These are phyloP conservation scores for Colletotrichum endophyticum DNA, from an alignment of 2,329 filamentous ascomycete genomes.

Conservation along the genomic window DNA sequence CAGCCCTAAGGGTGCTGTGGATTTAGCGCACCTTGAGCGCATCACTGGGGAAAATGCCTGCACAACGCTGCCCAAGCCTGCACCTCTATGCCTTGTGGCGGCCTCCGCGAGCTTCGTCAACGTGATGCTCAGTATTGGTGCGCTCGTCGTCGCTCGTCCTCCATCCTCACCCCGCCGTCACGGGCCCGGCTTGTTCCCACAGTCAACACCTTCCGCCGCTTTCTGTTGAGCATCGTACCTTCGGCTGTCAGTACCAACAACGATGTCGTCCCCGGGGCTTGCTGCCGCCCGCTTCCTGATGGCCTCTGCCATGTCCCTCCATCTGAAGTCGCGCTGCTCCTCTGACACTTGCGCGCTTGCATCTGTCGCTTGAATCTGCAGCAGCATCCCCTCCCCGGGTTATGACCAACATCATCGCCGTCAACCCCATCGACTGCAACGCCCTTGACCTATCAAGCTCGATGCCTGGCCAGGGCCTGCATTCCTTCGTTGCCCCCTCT, in stretches of 20 bases:
- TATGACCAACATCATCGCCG: neutral
- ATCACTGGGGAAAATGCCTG: too few relatives aligned
- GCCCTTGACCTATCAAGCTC: neutral
- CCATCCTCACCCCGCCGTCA: neutral
- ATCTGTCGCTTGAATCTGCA: neutral
- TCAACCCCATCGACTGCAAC: neutral
- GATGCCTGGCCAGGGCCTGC: neutral
- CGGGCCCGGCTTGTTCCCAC: neutral
- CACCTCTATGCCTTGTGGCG: too few relatives aligned
- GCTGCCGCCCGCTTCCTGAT: neutral
- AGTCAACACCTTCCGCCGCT: neutral
- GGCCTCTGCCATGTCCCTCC: neutral
- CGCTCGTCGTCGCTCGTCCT: neutral
- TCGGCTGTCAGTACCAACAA: neutral
- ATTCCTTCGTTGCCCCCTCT: neutral
- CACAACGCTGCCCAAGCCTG: too few relatives aligned
- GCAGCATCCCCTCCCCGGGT: neutral
- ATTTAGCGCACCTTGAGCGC: too few relatives aligned
- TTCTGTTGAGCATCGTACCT: neutral
- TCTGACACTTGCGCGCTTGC: neutral
- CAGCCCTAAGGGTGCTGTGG: too few relatives aligned
- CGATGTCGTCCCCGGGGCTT: neutral
- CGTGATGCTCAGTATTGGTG: neutral
- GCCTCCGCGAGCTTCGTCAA: too few relatives aligned
- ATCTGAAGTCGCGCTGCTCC: neutral